Conservation (phyloP, 2,329 filamentous ascomycete genomes). For the Microdochium paspali region DNA sequence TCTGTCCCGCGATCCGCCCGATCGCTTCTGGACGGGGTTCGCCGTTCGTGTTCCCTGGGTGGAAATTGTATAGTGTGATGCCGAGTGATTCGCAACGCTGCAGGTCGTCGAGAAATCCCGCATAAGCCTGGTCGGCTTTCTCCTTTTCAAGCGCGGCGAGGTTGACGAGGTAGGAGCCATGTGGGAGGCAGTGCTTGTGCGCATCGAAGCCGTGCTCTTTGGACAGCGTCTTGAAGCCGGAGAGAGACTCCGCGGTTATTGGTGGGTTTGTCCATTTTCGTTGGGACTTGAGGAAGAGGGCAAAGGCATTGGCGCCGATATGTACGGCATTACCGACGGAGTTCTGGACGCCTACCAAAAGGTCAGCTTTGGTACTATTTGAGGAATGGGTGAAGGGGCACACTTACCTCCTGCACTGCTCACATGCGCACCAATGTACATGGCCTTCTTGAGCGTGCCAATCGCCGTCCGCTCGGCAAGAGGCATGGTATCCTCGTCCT, state of each 20-base stretch:
- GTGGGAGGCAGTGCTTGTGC: constrained; percentile 68
- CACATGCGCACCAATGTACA: constrained; percentile 89
- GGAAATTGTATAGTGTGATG: constrained; percentile 94
- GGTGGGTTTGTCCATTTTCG: constrained; percentile 87
- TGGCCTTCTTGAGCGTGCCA: constrained; percentile 51
- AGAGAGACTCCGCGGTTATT: constrained; percentile 56
- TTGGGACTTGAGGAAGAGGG: constrained; percentile 92
- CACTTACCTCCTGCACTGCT: constrained; percentile 71
- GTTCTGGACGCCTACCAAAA: constrained; percentile 69
- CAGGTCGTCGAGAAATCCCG: constrained; percentile 79
- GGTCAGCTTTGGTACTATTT: background rate
- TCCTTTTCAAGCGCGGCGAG: constrained; percentile 73
- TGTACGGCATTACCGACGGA: constrained; percentile 67
- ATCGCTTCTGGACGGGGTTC: constrained; percentile 61
- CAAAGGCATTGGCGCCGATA: constrained; percentile 88
- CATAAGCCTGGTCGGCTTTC: constrained; percentile 80
- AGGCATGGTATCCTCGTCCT: constrained; percentile 41
- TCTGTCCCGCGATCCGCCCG: constrained; percentile 65
- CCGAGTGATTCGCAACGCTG: constrained; percentile 75
- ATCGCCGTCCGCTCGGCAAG: constrained; percentile 59
- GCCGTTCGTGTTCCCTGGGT: constrained; percentile 76
- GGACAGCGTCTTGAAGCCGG: constrained; percentile 62
- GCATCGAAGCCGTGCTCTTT: constrained; percentile 62
- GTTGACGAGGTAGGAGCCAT: constrained; percentile 95
- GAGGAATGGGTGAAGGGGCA: background rate